Evolutionary conservation across 73 alveolate genomes (phyloP).

Genomic region (Tetrahymena malaccensis): DNA sequence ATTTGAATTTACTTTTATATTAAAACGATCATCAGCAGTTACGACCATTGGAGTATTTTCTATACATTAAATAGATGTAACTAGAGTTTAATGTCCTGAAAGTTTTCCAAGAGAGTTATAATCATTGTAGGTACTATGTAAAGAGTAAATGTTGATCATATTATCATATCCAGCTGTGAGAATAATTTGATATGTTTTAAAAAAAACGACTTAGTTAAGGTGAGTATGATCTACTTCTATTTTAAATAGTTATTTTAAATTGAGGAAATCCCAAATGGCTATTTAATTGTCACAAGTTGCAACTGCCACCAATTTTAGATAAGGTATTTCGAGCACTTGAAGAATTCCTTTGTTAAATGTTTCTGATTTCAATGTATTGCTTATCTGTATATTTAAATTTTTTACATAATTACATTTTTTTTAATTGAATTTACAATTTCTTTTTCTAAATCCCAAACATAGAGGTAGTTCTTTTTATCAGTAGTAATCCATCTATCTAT

Average conservation of each 20-base stretch:
- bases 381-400: background rate
- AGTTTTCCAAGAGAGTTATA: background rate
- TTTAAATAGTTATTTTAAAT: background rate
- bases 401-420: no score
- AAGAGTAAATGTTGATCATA: background rate
- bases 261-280: background rate
- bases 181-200: background rate
- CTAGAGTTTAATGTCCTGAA: background rate
- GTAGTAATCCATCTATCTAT: background rate
- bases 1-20: background rate
- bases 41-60: background rate
- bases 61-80: background rate
- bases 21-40: background rate
- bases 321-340: background rate
- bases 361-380: background rate
- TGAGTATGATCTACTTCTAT: background rate
- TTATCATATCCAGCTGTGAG: background rate
- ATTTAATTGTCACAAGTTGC: background rate
- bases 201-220: background rate
- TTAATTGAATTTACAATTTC: background rate
- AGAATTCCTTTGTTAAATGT: background rate
- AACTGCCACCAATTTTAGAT: background rate
- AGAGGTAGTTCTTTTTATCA: background rate
- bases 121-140: background rate
- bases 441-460: background rate